Percentiles rank a stretch among this genome's conserved stretches.
Conservation (phyloP, 164 flowering plant genomes). For the Stephania yunnanensis region DNA sequence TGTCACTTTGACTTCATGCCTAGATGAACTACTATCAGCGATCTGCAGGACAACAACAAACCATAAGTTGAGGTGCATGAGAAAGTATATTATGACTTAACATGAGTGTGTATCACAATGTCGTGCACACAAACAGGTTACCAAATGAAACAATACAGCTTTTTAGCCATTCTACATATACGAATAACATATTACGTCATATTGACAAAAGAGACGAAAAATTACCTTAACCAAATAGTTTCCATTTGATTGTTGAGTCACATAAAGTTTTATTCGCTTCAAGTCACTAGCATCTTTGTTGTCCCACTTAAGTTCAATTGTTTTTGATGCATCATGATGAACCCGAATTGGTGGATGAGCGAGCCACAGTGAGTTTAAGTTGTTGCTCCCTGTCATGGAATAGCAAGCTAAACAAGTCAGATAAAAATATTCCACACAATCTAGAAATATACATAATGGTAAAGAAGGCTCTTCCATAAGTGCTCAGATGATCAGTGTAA, state of each 20-base stretch:
- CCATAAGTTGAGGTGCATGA: background rate
- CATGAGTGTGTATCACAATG: background rate
- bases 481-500: no score
- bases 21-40: constrained; percentile 34
- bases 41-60: constrained; percentile 26
- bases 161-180: no score
- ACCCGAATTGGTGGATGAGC: constrained; percentile 79
- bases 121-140: no score
- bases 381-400: constrained; percentile 32
- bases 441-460: no score
- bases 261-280: constrained; percentile 29
- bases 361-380: constrained; percentile 63
- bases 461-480: no score
- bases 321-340: constrained; percentile 53
- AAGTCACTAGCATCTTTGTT: constrained; percentile 37
- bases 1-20: constrained; percentile 41
- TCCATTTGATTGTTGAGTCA: constrained; percentile 62
- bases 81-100: constrained; percentile 4
- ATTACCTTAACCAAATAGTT: constrained; percentile 70
- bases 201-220: no score
- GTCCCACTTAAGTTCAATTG: constrained; percentile 77
- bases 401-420: constrained; percentile 6
- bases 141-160: no score
- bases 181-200: no score
- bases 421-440: background rate